A percentile compares a stretch with the other conserved stretches of the same genome.
phyloP scores from a whole-genome alignment of 768 basidiomycete genomes.

The Phanerochaete sordida region DNA sequence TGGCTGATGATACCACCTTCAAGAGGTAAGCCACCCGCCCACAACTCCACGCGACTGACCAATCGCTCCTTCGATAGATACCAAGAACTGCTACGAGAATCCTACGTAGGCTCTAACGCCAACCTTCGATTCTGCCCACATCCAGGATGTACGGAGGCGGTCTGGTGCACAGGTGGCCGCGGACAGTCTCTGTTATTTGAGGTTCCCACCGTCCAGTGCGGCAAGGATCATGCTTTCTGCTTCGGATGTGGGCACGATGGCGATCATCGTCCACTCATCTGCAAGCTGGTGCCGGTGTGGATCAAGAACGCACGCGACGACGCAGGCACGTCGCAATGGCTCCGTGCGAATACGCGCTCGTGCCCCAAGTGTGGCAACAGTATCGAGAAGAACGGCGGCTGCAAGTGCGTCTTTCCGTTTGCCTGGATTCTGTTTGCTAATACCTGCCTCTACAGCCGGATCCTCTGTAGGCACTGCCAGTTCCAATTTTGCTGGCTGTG shows the following conservation, averaged over 20 bases:
- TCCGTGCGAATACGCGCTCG: conserved; percentile 98
- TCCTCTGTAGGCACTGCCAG: conserved; percentile 99
- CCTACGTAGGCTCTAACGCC: conserved; percentile 85
- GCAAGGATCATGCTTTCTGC: conserved; percentile 80
- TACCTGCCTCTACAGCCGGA: conserved; percentile 59
- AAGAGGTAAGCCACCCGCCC: conserved; percentile 9
- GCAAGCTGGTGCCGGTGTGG: conserved; percentile 86
- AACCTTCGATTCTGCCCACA: conserved; percentile 92
- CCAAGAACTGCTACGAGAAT: conserved; percentile 80
- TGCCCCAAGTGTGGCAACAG: conserved; percentile 93
- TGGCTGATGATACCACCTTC: conserved; percentile 41
- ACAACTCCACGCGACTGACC: too few relatives aligned
- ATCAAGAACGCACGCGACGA: conserved; percentile 95
- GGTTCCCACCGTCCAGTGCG: conserved; percentile 89
- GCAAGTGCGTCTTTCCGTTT: conserved; percentile 75
- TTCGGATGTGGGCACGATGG: conserved; percentile 89
- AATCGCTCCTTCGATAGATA: conserved; percentile 13
- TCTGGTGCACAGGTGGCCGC: conserved; percentile 77
- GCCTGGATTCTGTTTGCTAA: neutral
- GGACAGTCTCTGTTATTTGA: conserved; percentile 63
- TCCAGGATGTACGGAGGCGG: conserved; percentile 88
- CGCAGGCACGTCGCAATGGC: conserved; percentile 98
- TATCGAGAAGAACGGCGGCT: conserved; percentile 99
- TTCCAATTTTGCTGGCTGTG: conserved; percentile 99
- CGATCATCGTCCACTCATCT: conserved; percentile 93